phyloP scores from a whole-genome alignment of 1,139 yeast species.

The Scheffersomyces quercinus region DNA sequence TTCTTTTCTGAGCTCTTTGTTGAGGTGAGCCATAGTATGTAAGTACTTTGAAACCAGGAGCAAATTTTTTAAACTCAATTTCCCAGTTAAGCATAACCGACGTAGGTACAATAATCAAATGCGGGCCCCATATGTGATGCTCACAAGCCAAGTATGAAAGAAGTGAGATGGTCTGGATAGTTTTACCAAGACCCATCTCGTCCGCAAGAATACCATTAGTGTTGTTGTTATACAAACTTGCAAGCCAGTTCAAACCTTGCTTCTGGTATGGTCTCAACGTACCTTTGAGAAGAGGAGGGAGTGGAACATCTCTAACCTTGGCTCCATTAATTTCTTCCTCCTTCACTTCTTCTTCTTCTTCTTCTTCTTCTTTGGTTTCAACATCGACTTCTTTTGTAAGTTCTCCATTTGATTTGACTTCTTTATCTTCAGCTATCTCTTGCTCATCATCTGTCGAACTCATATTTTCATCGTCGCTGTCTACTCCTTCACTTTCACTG shows the following conservation, averaged over 20 bases:
- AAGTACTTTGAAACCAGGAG: constrained; percentile 94
- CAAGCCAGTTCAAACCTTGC: constrained; percentile 96
- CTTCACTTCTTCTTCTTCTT: constrained; percentile 16
- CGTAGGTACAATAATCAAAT: constrained; percentile 93
- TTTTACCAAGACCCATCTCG: constrained; percentile 98
- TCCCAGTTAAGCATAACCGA: constrained; percentile 99
- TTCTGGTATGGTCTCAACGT: constrained; percentile 88
- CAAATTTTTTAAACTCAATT: constrained; percentile 97
- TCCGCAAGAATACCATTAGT: constrained; percentile 98
- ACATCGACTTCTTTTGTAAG: constrained; percentile 8
- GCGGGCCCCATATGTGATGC: constrained; percentile 97
- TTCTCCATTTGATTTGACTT: not conserved
- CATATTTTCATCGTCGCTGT: constrained; percentile 21
- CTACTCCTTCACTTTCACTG: constrained; percentile 12
- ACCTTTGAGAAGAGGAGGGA: constrained; percentile 73
- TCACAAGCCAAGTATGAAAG: constrained; percentile 89
- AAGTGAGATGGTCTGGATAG: constrained; percentile 92
- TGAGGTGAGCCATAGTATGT: constrained; percentile 98
- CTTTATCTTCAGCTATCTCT: constrained; percentile 14
- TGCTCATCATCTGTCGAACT: constrained; percentile 26
- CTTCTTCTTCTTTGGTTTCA: constrained; percentile 10
- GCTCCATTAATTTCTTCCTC: constrained; percentile 46
- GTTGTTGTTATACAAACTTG: constrained; percentile 85
- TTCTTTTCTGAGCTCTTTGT: constrained; percentile 91
- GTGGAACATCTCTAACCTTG: constrained; percentile 67